Evolutionary conservation across 1,284 basidiomycete genomes (phyloP), one percentile per base, ranked within the genome.

Genomic region (Sanghuangporus weigelae): DNA sequence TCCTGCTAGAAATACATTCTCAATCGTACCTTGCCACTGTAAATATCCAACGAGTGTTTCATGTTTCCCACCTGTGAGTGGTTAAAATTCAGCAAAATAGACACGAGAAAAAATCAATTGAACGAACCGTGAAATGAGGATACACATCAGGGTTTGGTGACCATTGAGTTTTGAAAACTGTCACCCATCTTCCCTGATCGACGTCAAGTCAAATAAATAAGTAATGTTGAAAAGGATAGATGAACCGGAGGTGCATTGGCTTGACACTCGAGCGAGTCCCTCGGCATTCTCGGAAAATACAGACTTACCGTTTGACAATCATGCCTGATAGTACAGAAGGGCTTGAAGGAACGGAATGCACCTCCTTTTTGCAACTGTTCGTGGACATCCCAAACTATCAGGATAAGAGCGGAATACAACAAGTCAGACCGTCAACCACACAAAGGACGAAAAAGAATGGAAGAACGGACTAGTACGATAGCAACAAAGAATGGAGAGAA

Each of bases 81-180:
- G n/a, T 46, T 46, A 2, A 21, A 46, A 46, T 46, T 46, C 12
- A 48, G 44, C 8, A 19, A 16, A 21, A 5, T 11, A 12, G 4
- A 57, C 21, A 40, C 36, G 40, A 23, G 39, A 44, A 35, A 53
- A 48, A 16, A 19, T 12, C 39, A 44, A 49, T 16, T 51, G 39
- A 39, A 75, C 81, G 60, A 72, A 89, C 90, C 31, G 89, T 90
- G 68, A 92, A 92, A 72, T 93, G 88, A 36, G 90, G 90, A 69
- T 88, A 90, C 6, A 81, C 83, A 57, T 92, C 84, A 2, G 88
- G 82, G 74, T 92, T 92, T 1, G 81, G 81, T 19, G 78, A 83
- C 90, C 90, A 93, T 68, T 86, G 84, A 0, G 91, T 89, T 60
- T 84, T 83, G 39, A 93, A 74, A 38, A 87, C 81, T 1, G 90